A percentile compares a stretch with the other conserved stretches of the same genome.
Evolutionary conservation across 306 rosid species (phyloP).

Genomic region (Ochetophila trinervis): DNA sequence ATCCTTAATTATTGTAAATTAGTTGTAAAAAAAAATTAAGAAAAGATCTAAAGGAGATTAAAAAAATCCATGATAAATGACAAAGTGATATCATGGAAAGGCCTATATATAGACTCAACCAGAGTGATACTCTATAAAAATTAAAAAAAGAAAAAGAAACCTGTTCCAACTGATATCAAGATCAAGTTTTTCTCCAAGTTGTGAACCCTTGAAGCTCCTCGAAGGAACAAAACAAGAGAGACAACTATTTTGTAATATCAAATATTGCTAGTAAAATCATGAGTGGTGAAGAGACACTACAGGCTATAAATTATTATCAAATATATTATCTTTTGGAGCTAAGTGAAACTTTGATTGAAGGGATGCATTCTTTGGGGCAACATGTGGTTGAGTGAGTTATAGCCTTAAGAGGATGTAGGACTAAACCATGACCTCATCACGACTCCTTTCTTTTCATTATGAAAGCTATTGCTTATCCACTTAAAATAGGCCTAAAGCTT

Average conservation of each 20-base stretch:
- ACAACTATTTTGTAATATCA: neutral
- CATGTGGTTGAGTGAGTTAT: conserved; percentile 1
- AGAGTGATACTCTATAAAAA: neutral
- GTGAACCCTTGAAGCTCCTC: conserved; percentile 11
- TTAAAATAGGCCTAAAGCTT: too few relatives aligned
- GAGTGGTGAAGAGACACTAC: conserved; percentile 6
- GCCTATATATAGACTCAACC: too few relatives aligned
- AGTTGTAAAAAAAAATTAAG: too few relatives aligned
- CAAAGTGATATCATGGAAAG: too few relatives aligned
- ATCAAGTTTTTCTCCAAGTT: too few relatives aligned
- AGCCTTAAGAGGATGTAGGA: conserved; percentile 3
- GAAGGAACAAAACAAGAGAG: conserved; percentile 16
- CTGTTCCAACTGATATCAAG: neutral
- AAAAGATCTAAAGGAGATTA: too few relatives aligned
- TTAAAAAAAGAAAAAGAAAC: too few relatives aligned
- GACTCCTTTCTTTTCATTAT: neutral
- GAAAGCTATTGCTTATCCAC: neutral
- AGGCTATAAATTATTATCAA: too few relatives aligned
- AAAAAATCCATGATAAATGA: neutral
- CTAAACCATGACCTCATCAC: neutral
- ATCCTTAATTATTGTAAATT: too few relatives aligned
- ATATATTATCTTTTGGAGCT: conserved; percentile 3
- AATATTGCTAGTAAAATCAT: neutral
- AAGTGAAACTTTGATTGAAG: conserved; percentile 25
- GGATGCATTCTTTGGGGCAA: conserved; percentile 13